Percentiles rank a stretch among this genome's conserved stretches.
Conservation (phyloP, 1,284 basidiomycete genomes). For the Cutaneotrichosporon spelunceum region DNA sequence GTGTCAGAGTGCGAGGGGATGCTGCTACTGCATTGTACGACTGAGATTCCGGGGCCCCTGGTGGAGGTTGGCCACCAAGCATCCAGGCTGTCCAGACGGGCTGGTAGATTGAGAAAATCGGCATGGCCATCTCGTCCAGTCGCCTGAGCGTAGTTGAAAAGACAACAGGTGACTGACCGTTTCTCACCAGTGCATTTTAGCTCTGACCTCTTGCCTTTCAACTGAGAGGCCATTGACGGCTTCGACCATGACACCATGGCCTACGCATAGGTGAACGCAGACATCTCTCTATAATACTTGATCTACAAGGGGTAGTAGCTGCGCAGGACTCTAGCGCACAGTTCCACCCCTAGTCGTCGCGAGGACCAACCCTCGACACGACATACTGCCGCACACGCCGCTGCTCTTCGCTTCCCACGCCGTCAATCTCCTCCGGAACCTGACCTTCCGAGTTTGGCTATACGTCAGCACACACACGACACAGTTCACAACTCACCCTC, state of each 20-base stretch:
- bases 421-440: conserved; percentile 76
- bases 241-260: neutral
- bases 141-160: too few species aligned
- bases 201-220: too few species aligned
- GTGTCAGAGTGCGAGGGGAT: neutral
- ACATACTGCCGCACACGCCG: conserved; percentile 71
- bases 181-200: too few species aligned
- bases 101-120: too few species aligned
- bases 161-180: too few species aligned
- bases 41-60: too few species aligned
- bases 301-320: neutral
- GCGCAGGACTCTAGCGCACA: neutral
- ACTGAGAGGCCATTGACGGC: neutral
- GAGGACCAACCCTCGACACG: conserved; percentile 45
- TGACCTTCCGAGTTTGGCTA: conserved; percentile 77
- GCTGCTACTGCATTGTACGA: too few species aligned
- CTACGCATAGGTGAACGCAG: neutral
- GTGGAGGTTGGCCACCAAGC: too few species aligned
- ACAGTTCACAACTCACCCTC: conserved; percentile 59
- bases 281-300: neutral
- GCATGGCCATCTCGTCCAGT: too few species aligned
- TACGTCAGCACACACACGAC: conserved; percentile 21
- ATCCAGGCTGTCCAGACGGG: too few species aligned
- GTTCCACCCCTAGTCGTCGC: conserved; percentile 28
- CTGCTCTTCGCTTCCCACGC: conserved; percentile 83